Evolutionary conservation across 495 filamentous ascomycete genomes (phyloP).

Genomic region (Physcia stellaris): DNA sequence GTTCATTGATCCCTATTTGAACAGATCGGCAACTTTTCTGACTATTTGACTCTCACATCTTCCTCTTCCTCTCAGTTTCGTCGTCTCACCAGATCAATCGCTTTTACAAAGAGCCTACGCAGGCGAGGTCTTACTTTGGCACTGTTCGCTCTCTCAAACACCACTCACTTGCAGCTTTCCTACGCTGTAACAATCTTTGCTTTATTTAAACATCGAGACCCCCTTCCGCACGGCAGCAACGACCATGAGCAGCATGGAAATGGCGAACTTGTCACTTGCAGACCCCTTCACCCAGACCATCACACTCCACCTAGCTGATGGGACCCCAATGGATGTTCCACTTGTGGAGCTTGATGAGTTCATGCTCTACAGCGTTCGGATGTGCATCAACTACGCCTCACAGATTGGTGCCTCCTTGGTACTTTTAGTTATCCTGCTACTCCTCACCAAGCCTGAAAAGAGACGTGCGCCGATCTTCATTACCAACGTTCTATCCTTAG

Average conservation of each 20-base stretch:
- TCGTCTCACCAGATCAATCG: too few species aligned
- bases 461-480: conserved; percentile 45
- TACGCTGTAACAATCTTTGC: neutral
- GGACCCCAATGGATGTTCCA: conserved; percentile 35
- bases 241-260: too few species aligned
- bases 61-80: too few species aligned
- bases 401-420: conserved; percentile 64
- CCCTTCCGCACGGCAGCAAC: too few species aligned
- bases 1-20: too few species aligned
- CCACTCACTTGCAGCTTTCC: too few species aligned
- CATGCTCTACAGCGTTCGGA: conserved; percentile 34
- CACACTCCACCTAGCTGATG: conserved; percentile 37
- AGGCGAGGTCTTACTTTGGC: too few species aligned
- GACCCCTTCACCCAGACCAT: conserved; percentile 46
- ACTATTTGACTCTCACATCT: too few species aligned
- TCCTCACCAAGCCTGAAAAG: conserved; percentile 50
- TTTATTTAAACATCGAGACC: neutral
- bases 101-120: too few species aligned
- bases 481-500: conserved; percentile 47
- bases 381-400: conserved; percentile 53
- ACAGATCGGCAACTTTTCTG: too few species aligned
- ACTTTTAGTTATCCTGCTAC: conserved; percentile 49
- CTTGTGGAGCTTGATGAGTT: conserved; percentile 34
- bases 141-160: too few species aligned
- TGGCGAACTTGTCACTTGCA: conserved; percentile 22